phyloP scores from a whole-genome alignment of 768 basidiomycete species.

The Termitomyces sp. region DNA sequence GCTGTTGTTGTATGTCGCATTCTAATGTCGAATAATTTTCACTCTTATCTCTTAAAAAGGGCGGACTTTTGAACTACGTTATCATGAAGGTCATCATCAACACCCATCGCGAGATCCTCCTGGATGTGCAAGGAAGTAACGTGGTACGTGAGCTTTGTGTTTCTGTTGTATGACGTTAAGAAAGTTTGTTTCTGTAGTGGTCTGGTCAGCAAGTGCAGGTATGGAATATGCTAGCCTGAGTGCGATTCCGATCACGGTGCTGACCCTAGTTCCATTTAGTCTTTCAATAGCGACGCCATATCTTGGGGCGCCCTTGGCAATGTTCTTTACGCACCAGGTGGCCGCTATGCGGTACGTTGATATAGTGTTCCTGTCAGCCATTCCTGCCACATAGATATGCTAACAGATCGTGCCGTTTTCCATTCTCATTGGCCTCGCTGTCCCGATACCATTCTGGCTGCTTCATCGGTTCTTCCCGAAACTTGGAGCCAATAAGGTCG shows the following conservation, averaged over 20 bases:
- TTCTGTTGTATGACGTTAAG: too few relatives aligned
- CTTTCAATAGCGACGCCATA: slow-evolving; percentile 46
- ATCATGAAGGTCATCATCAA: slow-evolving; percentile 40
- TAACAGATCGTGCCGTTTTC: slow-evolving; percentile 33
- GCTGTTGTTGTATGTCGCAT: slow-evolving; percentile 36
- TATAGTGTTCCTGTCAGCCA: not conserved
- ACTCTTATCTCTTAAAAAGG: slow-evolving; percentile 18
- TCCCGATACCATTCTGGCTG: slow-evolving; percentile 49
- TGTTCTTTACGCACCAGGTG: slow-evolving; percentile 36
- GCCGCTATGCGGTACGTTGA: slow-evolving; percentile 32
- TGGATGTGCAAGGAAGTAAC: slow-evolving; percentile 15
- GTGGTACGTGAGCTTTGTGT: not conserved
- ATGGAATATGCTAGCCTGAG: not conserved
- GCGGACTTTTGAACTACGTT: slow-evolving; percentile 42
- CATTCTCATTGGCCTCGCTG: slow-evolving; percentile 38
- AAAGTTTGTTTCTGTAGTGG: slow-evolving; percentile 22
- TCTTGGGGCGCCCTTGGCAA: slow-evolving; percentile 52
- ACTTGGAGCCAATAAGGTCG: slow-evolving; percentile 38
- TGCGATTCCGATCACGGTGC: not conserved
- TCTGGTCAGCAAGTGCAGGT: slow-evolving; percentile 40
- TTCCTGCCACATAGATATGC: not conserved
- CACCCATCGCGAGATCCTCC: not conserved
- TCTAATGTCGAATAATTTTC: not conserved
- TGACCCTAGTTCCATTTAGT: slow-evolving; percentile 19
- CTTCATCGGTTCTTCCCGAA: slow-evolving; percentile 42